A percentile compares a stretch with the other conserved stretches of the same genome.
These are phyloP conservation scores for Colletotrichum lentis DNA, from an alignment of 2,329 filamentous ascomycete genomes.

Conservation along the genomic window DNA sequence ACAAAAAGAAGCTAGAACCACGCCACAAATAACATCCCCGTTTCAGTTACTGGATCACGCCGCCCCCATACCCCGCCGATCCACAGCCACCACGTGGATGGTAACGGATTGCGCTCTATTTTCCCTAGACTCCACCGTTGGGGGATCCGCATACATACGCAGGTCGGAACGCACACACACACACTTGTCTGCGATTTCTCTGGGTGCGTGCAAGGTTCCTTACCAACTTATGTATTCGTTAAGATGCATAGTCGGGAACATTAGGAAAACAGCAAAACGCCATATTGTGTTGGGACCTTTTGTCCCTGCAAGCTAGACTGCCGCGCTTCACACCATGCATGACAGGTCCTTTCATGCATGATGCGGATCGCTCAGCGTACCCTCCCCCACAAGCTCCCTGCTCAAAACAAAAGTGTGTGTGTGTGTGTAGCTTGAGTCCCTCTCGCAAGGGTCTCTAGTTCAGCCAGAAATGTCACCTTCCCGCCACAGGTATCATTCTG, in stretches of 20 bases:
- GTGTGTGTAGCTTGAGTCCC: conserved; percentile 1
- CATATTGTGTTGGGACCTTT: conserved; percentile 18
- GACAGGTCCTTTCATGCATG: conserved; percentile 26
- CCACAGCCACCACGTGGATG: conserved; percentile 11
- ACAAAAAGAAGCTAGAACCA: conserved; percentile 6
- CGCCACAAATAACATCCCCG: neutral
- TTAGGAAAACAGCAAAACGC: conserved; percentile 13
- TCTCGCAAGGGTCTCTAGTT: conserved; percentile 10
- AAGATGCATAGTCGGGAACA: conserved; percentile 24
- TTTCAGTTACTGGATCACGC: neutral
- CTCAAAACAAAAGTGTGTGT: conserved; percentile 3
- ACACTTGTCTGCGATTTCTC: neutral
- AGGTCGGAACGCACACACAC: neutral
- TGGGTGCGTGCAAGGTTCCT: neutral
- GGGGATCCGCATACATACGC: neutral
- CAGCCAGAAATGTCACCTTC: conserved; percentile 25
- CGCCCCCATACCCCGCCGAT: conserved; percentile 18
- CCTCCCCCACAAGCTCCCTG: conserved; percentile 19
- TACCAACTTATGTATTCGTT: conserved; percentile 6
- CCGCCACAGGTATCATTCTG: neutral
- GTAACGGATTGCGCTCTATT: neutral
- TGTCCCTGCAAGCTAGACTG: conserved; percentile 8
- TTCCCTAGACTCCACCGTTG: conserved; percentile 14
- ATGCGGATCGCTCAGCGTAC: conserved; percentile 25
- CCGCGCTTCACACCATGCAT: conserved; percentile 16